Conservation (phyloP, 1,284 basidiomycete genomes). For the Gomphus bonarii region DNA sequence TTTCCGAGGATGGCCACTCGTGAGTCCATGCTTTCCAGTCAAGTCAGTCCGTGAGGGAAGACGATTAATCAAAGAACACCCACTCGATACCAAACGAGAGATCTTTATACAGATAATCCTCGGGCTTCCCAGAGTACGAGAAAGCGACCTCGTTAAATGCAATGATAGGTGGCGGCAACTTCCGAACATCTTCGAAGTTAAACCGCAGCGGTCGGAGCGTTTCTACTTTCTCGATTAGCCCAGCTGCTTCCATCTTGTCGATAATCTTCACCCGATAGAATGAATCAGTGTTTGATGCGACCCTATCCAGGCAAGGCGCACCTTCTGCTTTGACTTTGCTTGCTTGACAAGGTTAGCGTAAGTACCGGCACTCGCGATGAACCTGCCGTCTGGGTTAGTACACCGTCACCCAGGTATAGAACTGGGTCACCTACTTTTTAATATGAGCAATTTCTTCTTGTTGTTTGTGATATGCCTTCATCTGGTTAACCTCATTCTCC, state of each 20-base stretch:
- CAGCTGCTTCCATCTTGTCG: conserved; percentile 99
- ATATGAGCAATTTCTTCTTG: conserved; percentile 98
- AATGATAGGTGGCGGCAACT: conserved; percentile 94
- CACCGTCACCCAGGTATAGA: not conserved
- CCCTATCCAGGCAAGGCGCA: conserved; percentile 7
- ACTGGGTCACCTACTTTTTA: conserved; percentile 60
- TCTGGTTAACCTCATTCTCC: conserved; percentile 98
- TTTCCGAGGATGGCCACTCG: conserved; percentile 96
- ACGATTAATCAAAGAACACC: conserved; percentile 18
- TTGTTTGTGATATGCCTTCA: conserved; percentile 98
- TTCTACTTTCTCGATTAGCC: conserved; percentile 87
- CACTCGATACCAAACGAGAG: conserved; percentile 94
- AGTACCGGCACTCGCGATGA: conserved; percentile 97
- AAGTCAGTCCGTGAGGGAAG: not conserved
- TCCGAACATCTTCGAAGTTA: conserved; percentile 93
- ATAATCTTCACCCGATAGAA: conserved; percentile 48
- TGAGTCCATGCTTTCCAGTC: conserved; percentile 74
- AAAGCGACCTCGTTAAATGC: conserved; percentile 94
- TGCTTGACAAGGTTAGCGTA: conserved; percentile 98
- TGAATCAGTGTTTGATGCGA: not conserved
- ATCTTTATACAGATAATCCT: conserved; percentile 83
- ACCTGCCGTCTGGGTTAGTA: conserved; percentile 34
- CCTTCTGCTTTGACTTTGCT: conserved; percentile 98
- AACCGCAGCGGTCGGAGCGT: conserved; percentile 68
- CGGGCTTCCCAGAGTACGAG: conserved; percentile 82